Percentiles rank a stretch among this genome's conserved stretches.
These are phyloP conservation scores for Candida montana DNA, from an alignment of 805 yeast genomes.

Conservation along the genomic window DNA sequence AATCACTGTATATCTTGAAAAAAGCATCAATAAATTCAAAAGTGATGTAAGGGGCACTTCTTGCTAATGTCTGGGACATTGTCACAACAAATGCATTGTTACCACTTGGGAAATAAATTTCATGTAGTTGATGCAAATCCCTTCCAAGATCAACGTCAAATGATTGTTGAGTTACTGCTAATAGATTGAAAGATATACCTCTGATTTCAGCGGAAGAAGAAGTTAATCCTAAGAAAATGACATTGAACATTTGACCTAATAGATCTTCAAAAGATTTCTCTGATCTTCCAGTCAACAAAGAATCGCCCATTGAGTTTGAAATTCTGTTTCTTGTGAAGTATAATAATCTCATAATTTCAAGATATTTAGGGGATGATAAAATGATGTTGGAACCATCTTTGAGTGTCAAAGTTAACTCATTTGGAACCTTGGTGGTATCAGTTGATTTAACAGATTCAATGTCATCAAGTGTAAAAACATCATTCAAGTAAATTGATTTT, in stretches of 20 bases:
- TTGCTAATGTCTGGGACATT: conserved; percentile 53
- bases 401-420: conserved; percentile 44
- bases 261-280: conserved; percentile 33
- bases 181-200: conserved; percentile 54
- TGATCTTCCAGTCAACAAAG: conserved; percentile 7
- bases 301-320: conserved; percentile 25
- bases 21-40: conserved; percentile 47
- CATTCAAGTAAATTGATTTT: conserved; percentile 34
- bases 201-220: conserved; percentile 54
- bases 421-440: conserved; percentile 39
- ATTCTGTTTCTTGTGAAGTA: conserved; percentile 60
- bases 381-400: conserved; percentile 32
- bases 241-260: conserved; percentile 58
- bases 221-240: conserved; percentile 65
- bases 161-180: conserved; percentile 55
- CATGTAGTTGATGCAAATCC: conserved; percentile 47
- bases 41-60: conserved; percentile 52
- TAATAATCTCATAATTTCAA: conserved; percentile 65
- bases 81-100: conserved; percentile 54
- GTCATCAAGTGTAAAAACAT: conserved; percentile 38
- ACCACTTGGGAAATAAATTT: conserved; percentile 63
- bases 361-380: conserved; percentile 43
- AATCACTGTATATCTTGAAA: conserved; percentile 46
- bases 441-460: conserved; percentile 37
- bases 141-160: conserved; percentile 59